Evolutionary conservation across 2,329 filamentous ascomycete species (phyloP).

Genomic region (Fusarium domesticum): DNA sequence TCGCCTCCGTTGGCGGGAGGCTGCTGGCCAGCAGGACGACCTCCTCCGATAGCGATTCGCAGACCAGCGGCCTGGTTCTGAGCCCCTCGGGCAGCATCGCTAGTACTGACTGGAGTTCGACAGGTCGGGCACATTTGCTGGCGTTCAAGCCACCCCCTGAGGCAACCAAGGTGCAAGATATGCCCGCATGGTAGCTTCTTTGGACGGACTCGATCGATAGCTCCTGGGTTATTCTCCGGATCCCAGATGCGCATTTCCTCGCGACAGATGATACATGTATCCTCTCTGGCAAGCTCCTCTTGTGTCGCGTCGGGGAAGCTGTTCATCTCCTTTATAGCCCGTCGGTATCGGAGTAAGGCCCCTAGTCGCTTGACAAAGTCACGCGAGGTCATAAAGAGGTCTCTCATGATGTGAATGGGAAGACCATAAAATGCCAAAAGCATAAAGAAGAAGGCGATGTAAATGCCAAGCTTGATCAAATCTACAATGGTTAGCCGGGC

Average conservation of each 20-base stretch:
- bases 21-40: slow-evolving; percentile 21
- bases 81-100: slow-evolving; percentile 26
- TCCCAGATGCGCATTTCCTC: slow-evolving; percentile 91
- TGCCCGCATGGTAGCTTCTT: slow-evolving; percentile 98
- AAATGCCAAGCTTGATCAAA: slow-evolving; percentile 86
- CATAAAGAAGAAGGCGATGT: slow-evolving; percentile 88
- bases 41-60: slow-evolving; percentile 32
- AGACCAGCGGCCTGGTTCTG: slow-evolving; percentile 31
- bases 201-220: slow-evolving; percentile 78
- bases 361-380: slow-evolving; percentile 89
- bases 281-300: slow-evolving; percentile 80
- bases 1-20: slow-evolving; percentile 23
- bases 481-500: slow-evolving; percentile 50
- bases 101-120: slow-evolving; percentile 65
- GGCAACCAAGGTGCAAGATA: slow-evolving; percentile 88
- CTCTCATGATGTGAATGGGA: slow-evolving; percentile 93
- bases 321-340: slow-evolving; percentile 92
- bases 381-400: slow-evolving; percentile 89
- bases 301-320: slow-evolving; percentile 85
- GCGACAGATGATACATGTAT: slow-evolving; percentile 95
- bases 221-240: slow-evolving; percentile 53
- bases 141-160: slow-evolving; percentile 94
- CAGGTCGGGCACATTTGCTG: slow-evolving; percentile 98
- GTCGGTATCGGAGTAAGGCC: slow-evolving; percentile 84
- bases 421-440: slow-evolving; percentile 91